These are phyloP conservation scores for Sugiyamaella qingdaonensis DNA, from an alignment of 805 yeast species.

Conservation along the genomic window DNA sequence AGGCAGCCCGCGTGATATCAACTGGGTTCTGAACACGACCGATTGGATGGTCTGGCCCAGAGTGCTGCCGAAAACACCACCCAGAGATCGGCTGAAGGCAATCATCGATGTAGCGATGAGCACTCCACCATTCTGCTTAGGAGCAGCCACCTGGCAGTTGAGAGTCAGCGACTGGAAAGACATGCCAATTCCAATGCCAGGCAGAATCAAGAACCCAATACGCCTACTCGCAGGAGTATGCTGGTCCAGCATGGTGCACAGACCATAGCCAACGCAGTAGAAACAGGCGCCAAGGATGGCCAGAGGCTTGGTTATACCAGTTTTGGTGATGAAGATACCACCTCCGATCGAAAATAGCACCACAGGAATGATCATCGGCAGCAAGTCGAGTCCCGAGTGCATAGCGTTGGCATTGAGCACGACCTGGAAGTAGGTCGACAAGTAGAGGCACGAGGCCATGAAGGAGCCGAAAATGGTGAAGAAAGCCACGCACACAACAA, in stretches of 20 bases:
- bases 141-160: constrained; percentile 48
- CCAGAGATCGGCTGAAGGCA: constrained; percentile 42
- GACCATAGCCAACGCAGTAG: constrained; percentile 44
- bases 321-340: constrained; percentile 43
- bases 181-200: constrained; percentile 46
- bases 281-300: constrained; percentile 35
- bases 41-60: constrained; percentile 41
- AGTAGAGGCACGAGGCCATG: constrained; percentile 42
- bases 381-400: constrained; percentile 38
- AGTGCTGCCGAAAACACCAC: constrained; percentile 42
- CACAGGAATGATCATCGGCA: constrained; percentile 44
- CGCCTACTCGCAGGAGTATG: constrained; percentile 35
- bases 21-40: constrained; percentile 25
- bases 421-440: constrained; percentile 47
- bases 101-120: constrained; percentile 46
- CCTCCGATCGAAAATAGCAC: constrained; percentile 39
- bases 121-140: constrained; percentile 47
- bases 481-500: constrained; percentile 34
- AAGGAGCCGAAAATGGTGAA: constrained; percentile 42
- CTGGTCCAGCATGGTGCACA: constrained; percentile 38
- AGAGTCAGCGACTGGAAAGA: constrained; percentile 42
- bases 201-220: constrained; percentile 44
- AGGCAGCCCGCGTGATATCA: neutral
- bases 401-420: constrained; percentile 39
- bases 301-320: constrained; percentile 43